phyloP scores from a whole-genome alignment of 2,329 filamentous ascomycete species.

The Xylariaceae sp. region DNA sequence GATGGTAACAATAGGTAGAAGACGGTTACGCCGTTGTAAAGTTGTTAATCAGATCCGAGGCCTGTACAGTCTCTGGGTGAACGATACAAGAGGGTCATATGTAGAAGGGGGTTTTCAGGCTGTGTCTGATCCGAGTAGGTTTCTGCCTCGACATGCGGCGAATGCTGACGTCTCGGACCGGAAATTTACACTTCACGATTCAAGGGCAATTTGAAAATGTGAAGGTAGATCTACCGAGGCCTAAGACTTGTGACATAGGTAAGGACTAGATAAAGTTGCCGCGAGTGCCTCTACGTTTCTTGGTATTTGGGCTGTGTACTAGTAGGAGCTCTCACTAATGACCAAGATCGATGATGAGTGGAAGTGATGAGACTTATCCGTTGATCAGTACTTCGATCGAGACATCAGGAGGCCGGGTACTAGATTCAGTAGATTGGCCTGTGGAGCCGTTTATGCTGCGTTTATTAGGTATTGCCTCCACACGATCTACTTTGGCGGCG shows the following conservation, averaged over 20 bases:
- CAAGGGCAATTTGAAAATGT: not conserved
- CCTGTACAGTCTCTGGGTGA: conserved; percentile 7
- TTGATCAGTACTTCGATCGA: conserved; percentile 1
- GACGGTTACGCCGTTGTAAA: not conserved
- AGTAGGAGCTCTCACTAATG: conserved; percentile 12
- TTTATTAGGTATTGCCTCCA: not conserved
- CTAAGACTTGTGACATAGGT: not conserved
- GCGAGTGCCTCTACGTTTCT: conserved; percentile 8
- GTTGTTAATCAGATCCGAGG: not conserved
- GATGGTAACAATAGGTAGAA: not conserved
- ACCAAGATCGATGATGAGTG: conserved; percentile 1
- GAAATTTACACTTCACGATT: conserved; percentile 11
- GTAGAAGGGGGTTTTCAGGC: conserved; percentile 13
- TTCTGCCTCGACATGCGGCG: conserved; percentile 25
- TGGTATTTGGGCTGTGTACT: conserved; percentile 26
- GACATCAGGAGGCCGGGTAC: conserved; percentile 7
- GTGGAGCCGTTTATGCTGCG: conserved; percentile 11
- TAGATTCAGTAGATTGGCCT: conserved; percentile 4
- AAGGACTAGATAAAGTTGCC: not conserved
- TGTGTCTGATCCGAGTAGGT: conserved; percentile 1
- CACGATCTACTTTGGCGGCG: not conserved
- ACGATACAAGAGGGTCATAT: conserved; percentile 18
- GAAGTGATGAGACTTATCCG: conserved; percentile 2
- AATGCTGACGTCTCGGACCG: conserved; percentile 17
- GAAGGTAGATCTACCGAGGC: conserved; percentile 3